phyloP scores from a whole-genome alignment of 768 basidiomycete species.

The Strobilomyces echinocephalus region DNA sequence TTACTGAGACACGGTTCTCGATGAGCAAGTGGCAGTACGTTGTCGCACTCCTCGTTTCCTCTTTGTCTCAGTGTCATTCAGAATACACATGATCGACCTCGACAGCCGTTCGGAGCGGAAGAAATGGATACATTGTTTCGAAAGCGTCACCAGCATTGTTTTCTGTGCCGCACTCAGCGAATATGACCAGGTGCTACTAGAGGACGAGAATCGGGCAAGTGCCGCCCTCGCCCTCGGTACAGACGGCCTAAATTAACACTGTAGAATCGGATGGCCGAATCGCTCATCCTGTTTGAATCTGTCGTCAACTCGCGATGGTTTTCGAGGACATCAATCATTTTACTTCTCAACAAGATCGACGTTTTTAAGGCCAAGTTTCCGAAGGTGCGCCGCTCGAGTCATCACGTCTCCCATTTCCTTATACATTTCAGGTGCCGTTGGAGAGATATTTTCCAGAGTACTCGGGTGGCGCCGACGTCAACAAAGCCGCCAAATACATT shows the following conservation, averaged over 20 bases:
- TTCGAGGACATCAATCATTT: constrained; percentile 57
- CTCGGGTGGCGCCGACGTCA: constrained; percentile 65
- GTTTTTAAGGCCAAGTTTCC: constrained; percentile 73
- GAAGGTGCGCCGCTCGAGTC: constrained; percentile 28
- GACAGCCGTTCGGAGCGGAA: constrained; percentile 78
- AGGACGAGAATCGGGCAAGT: constrained; percentile 41
- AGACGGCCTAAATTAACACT: neutral
- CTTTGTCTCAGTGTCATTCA: constrained; percentile 6
- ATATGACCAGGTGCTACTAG: constrained; percentile 69
- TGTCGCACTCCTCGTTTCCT: rapidly evolving
- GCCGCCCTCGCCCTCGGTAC: neutral
- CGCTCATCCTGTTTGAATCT: constrained; percentile 67
- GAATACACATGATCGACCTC: constrained; percentile 73
- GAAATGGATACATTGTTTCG: constrained; percentile 79
- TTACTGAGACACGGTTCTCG: constrained; percentile 80
- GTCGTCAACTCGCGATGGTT: constrained; percentile 83
- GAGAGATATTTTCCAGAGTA: constrained; percentile 74
- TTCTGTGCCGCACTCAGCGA: constrained; percentile 74
- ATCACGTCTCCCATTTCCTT: neutral
- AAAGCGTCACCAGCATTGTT: constrained; percentile 76
- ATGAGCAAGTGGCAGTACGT: constrained; percentile 63
- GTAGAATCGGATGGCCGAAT: constrained; percentile 74
- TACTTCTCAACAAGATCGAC: constrained; percentile 71
- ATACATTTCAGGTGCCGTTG: constrained; percentile 52
- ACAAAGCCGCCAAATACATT: constrained; percentile 92